phyloP scores from a whole-genome alignment of 2,329 filamentous ascomycete genomes.

The Pseudogymnoascus sp. region DNA sequence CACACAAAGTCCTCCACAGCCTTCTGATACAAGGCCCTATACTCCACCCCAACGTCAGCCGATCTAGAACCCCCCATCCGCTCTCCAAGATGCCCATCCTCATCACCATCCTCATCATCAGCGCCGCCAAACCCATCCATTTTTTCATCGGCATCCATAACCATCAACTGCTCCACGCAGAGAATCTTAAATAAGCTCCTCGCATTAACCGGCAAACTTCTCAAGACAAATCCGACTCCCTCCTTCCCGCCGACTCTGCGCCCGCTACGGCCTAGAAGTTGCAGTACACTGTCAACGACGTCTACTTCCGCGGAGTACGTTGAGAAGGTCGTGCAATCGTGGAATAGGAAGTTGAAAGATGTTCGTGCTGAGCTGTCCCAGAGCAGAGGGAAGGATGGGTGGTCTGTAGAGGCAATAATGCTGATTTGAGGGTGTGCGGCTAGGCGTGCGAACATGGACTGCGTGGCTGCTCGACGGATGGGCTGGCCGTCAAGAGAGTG shows the following conservation, averaged over 20 bases:
- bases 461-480: slow-evolving; percentile 62
- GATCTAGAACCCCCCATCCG: slow-evolving; percentile 11
- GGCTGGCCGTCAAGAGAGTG: slow-evolving; percentile 79
- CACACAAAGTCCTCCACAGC: slow-evolving; percentile 96
- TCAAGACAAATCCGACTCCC: slow-evolving; percentile 83
- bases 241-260: slow-evolving; percentile 79
- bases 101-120: slow-evolving; percentile 39
- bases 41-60: slow-evolving; percentile 64
- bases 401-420: slow-evolving; percentile 76
- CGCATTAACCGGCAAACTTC: slow-evolving; percentile 85
- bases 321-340: slow-evolving; percentile 87
- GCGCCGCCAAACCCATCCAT: slow-evolving; percentile 35
- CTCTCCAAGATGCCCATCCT: slow-evolving; percentile 22
- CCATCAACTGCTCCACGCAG: slow-evolving; percentile 72
- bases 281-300: slow-evolving; percentile 83
- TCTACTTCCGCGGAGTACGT: slow-evolving; percentile 68
- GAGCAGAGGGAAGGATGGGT: slow-evolving; percentile 75
- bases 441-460: slow-evolving; percentile 67
- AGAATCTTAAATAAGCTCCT: slow-evolving; percentile 78
- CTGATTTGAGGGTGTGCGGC: slow-evolving; percentile 64
- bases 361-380: slow-evolving; percentile 85
- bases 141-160: slow-evolving; percentile 51
- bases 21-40: slow-evolving; percentile 86
- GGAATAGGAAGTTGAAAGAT: slow-evolving; percentile 79
- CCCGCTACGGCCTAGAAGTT: slow-evolving; percentile 72